These are phyloP conservation scores for Aspergillus haitiensis DNA, from an alignment of 495 filamentous ascomycete genomes.

Conservation along the genomic window DNA sequence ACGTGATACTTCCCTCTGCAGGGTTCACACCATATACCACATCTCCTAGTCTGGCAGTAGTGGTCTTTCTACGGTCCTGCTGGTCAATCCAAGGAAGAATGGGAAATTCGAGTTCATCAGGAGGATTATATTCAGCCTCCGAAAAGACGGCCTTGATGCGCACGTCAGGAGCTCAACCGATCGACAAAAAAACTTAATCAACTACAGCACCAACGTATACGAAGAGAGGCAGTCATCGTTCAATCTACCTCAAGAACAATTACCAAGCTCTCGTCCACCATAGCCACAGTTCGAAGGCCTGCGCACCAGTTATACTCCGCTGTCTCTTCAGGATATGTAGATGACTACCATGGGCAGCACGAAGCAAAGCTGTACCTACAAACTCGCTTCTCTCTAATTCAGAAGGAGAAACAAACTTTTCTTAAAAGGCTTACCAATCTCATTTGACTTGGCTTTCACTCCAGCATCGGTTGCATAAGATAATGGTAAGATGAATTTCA, in stretches of 20 bases:
- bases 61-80: not conserved
- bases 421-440: not conserved
- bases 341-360: slow-evolving; percentile 2
- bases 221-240: not conserved
- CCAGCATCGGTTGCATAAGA: not conserved
- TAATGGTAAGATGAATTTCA: not conserved
- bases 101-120: slow-evolving; percentile 24
- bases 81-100: not conserved
- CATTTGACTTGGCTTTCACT: not conserved
- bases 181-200: slow-evolving; percentile 1
- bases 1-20: too few species aligned
- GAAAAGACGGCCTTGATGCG: slow-evolving; percentile 12
- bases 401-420: not conserved
- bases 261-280: not conserved
- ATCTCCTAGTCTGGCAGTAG: not conserved
- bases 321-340: not conserved
- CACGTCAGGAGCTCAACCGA: slow-evolving; percentile 5
- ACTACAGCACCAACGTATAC: slow-evolving; percentile 2
- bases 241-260: not conserved
- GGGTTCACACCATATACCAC: not conserved
- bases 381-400: not conserved
- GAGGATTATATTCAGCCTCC: slow-evolving; percentile 12
- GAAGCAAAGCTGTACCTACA: slow-evolving; percentile 11
- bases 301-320: slow-evolving; percentile 13
- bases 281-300: not conserved